These are phyloP conservation scores for Rubroshorea leprosula DNA, from an alignment of 345 rosid species.

Conservation along the genomic window DNA sequence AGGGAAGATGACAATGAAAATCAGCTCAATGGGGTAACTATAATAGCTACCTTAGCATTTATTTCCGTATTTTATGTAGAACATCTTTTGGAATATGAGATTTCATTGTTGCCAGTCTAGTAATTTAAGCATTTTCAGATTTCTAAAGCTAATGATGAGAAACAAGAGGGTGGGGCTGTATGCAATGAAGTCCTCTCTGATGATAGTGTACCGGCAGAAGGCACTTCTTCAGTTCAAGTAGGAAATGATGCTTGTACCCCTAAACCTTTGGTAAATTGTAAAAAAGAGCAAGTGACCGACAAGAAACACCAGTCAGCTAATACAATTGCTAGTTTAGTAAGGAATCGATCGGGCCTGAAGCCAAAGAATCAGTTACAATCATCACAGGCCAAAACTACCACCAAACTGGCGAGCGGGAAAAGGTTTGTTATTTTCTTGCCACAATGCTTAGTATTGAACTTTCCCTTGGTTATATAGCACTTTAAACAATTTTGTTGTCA, in stretches of 20 bases:
- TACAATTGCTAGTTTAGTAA: slow-evolving; percentile 48
- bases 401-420: slow-evolving; percentile 30
- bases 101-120: neutral
- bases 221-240: slow-evolving; percentile 5
- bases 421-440: slow-evolving; percentile 25
- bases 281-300: slow-evolving; percentile 26
- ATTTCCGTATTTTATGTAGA: neutral
- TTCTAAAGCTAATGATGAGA: neutral
- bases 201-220: neutral
- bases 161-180: neutral
- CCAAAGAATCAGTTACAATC: slow-evolving; percentile 33
- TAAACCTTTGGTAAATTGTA: slow-evolving; percentile 22
- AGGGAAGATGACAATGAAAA: slow-evolving; percentile 15
- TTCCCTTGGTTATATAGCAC: neutral
- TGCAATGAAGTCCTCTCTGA: no score
- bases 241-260: slow-evolving; percentile 49
- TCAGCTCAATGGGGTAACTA: slow-evolving; percentile 23
- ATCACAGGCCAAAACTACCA: slow-evolving; percentile 41
- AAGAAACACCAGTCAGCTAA: slow-evolving; percentile 62
- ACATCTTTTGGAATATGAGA: neutral
- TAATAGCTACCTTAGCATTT: neutral
- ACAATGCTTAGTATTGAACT: slow-evolving; percentile 2
- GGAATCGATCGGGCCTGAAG: slow-evolving; percentile 55
- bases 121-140: no score
- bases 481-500: neutral